phyloP scores from a whole-genome alignment of 192 early-diverging fungal species.

The Coemansia sp. region DNA sequence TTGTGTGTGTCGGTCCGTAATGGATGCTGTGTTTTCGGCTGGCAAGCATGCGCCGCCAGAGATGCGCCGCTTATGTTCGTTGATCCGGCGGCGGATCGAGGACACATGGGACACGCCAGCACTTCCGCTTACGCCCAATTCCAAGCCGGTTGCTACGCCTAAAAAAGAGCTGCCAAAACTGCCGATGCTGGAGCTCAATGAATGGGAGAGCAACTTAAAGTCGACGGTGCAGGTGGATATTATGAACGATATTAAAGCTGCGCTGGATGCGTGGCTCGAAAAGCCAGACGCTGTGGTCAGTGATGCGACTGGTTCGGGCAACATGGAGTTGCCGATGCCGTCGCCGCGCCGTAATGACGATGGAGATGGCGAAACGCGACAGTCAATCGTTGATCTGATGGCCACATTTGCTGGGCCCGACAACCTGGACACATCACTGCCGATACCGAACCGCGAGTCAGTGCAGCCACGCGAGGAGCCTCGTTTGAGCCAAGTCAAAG shows the following conservation, averaged over 20 bases:
- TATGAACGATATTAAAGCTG: conserved; percentile 43
- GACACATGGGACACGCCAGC: conserved; percentile 31
- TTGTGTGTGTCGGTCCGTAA: conserved; percentile 48
- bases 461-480: conserved; percentile 10
- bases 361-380: conserved; percentile 9
- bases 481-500: conserved; percentile 31
- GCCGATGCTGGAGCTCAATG: conserved; percentile 45
- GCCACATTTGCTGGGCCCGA: conserved; percentile 21
- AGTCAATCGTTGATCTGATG: conserved; percentile 22
- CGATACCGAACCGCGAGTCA: conserved; percentile 2
- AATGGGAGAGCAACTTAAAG: conserved; percentile 47
- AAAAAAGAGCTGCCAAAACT: conserved; percentile 26
- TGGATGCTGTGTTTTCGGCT: conserved; percentile 52
- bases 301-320: not conserved
- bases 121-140: conserved; percentile 13
- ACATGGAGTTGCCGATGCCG: not conserved
- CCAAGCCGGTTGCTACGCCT: not conserved
- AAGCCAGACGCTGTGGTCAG: conserved; percentile 15
- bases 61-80: conserved; percentile 48
- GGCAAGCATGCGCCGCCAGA: conserved; percentile 46
- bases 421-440: conserved; percentile 22
- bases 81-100: conserved; percentile 48
- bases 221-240: conserved; percentile 41
- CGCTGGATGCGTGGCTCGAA: conserved; percentile 49
- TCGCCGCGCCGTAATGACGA: not conserved